phyloP scores from a whole-genome alignment of 2,329 filamentous ascomycete genomes.

The Diaporthe sp. region DNA sequence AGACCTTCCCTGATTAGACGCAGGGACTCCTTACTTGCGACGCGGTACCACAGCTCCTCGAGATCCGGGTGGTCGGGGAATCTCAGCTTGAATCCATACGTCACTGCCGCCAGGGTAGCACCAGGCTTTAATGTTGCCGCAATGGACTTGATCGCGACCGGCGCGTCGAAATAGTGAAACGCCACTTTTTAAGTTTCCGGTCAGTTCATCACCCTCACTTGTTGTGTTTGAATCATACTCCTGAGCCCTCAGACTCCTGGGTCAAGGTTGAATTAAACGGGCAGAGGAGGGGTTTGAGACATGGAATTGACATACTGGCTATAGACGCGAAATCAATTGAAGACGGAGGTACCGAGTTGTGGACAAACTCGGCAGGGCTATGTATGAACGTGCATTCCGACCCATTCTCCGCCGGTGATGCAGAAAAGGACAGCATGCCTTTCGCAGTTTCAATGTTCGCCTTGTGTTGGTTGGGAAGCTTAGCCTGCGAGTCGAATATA shows the following conservation, averaged over 20 bases:
- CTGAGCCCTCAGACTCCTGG: background rate
- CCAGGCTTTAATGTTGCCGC: constrained; percentile 41
- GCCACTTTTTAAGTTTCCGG: constrained; percentile 36
- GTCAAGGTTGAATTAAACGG: background rate
- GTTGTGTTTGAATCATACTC: background rate
- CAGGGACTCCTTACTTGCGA: constrained; percentile 40
- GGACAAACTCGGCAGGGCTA: constrained; percentile 40
- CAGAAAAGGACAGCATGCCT: constrained; percentile 23
- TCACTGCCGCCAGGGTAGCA: constrained; percentile 41
- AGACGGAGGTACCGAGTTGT: constrained; percentile 28
- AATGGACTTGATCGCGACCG: constrained; percentile 39
- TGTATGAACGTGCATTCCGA: constrained; percentile 37
- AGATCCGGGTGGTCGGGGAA: constrained; percentile 39
- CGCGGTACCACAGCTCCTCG: constrained; percentile 41
- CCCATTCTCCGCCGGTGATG: background rate
- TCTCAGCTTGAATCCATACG: constrained; percentile 43
- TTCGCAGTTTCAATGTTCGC: constrained; percentile 41
- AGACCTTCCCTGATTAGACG: constrained; percentile 42
- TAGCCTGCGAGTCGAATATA: no score
- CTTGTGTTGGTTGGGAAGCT: background rate
- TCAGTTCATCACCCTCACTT: background rate
- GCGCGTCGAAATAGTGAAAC: constrained; percentile 44
- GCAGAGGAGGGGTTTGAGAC: no score
- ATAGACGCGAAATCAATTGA: constrained; percentile 43
- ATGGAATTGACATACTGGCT: constrained; percentile 1